phyloP scores from a whole-genome alignment of 805 yeast species.

The Priceomyces castillae region DNA sequence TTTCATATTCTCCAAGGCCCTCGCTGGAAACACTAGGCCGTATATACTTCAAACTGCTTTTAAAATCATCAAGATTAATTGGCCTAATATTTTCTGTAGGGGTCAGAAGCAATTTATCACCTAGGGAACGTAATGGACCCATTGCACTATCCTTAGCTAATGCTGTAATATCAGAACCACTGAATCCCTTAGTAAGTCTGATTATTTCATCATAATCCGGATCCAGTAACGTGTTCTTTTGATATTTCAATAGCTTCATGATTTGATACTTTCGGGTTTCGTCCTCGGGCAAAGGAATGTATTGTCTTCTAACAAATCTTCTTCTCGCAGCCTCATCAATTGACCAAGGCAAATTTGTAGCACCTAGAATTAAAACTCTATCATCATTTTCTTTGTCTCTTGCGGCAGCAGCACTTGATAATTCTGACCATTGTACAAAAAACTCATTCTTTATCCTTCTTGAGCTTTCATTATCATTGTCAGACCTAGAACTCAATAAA shows the following conservation, averaged over 20 bases:
- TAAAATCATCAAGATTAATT: constrained; percentile 69
- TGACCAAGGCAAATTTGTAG: constrained; percentile 95
- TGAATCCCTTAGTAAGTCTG: constrained; percentile 68
- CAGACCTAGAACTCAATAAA: constrained; percentile 70
- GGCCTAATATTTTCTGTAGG: constrained; percentile 78
- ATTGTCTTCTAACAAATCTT: constrained; percentile 85
- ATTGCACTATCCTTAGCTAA: constrained; percentile 95
- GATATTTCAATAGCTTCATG: constrained; percentile 61
- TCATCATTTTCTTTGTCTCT: constrained; percentile 50
- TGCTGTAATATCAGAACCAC: constrained; percentile 93
- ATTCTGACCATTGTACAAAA: constrained; percentile 89
- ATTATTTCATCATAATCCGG: constrained; percentile 61
- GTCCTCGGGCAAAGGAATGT: constrained; percentile 89
- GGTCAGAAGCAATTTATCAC: constrained; percentile 71
- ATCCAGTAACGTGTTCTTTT: constrained; percentile 65
- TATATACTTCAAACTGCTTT: constrained; percentile 69
- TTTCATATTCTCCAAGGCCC: constrained; percentile 75
- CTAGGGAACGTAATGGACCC: constrained; percentile 91
- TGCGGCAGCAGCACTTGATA: constrained; percentile 81
- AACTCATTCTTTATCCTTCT: constrained; percentile 91
- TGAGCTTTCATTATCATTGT: constrained; percentile 82
- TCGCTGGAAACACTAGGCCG: constrained; percentile 86
- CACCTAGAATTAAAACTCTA: constrained; percentile 87
- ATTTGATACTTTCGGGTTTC: constrained; percentile 78
- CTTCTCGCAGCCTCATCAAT: constrained; percentile 96